phyloP scores from a whole-genome alignment of 768 basidiomycete genomes.

The Fistulinella prunicolor region DNA sequence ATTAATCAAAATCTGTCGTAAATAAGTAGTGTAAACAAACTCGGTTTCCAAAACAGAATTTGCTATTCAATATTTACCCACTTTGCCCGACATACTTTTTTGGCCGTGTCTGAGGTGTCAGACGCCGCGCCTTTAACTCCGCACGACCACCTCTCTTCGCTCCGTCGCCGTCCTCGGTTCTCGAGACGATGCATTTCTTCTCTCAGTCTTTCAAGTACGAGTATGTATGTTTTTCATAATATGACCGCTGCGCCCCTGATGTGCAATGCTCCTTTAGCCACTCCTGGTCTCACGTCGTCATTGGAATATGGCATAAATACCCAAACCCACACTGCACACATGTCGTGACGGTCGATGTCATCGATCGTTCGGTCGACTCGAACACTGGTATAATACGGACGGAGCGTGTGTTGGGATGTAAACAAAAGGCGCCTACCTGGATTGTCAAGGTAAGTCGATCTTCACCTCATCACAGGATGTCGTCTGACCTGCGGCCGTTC shows the following conservation, averaged over 20 bases:
- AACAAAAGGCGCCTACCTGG: conserved; percentile 90
- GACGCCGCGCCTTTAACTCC: conserved; percentile 12
- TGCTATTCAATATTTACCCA: too few species aligned
- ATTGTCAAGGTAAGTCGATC: conserved; percentile 77
- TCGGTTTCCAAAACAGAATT: too few species aligned
- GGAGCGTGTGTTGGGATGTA: conserved; percentile 86
- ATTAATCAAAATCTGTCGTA: too few species aligned
- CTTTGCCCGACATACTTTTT: too few species aligned
- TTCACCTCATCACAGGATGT: conserved; percentile 1
- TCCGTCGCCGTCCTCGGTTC: conserved; percentile 22
- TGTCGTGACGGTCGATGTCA: conserved; percentile 81
- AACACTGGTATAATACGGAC: conserved; percentile 87
- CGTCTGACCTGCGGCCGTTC: conserved; percentile 1
- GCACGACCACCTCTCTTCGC: conserved; percentile 23
- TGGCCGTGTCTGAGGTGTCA: conserved; percentile 9
- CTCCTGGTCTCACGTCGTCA: conserved; percentile 87
- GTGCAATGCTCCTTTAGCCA: conserved; percentile 49
- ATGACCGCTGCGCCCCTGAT: conserved; percentile 4
- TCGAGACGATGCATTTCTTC: conserved; percentile 73
- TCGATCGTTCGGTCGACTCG: conserved; percentile 82
- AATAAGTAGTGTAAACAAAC: too few species aligned
- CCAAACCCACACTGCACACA: conserved; percentile 91
- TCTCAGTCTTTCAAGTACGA: conserved; percentile 82
- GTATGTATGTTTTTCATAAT: conserved; percentile 44
- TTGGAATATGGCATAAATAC: conserved; percentile 95